phyloP scores from a whole-genome alignment of 805 yeast species.

The Candida khao-thaluensis region DNA sequence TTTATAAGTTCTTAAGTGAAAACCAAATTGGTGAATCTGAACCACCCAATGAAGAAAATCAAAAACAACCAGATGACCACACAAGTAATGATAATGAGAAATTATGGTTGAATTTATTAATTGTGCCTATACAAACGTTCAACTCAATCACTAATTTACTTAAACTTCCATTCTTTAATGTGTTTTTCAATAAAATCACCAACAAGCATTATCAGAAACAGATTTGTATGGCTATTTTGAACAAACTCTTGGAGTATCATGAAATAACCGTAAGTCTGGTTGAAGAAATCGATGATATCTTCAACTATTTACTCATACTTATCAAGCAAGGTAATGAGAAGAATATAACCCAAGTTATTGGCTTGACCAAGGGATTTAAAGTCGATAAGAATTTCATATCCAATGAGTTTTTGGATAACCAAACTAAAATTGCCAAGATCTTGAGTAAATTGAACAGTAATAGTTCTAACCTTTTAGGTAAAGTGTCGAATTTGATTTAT shows the following conservation, averaged over 20 bases:
- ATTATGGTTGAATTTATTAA: slow-evolving; percentile 46
- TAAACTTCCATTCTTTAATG: slow-evolving; percentile 48
- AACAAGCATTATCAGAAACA: slow-evolving; percentile 50
- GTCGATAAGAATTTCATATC: slow-evolving; percentile 26
- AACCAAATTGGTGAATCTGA: background rate
- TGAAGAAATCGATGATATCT: slow-evolving; percentile 45
- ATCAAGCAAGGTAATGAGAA: slow-evolving; percentile 38
- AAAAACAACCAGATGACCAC: background rate
- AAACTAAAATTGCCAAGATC: slow-evolving; percentile 66
- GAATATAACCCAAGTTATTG: slow-evolving; percentile 40
- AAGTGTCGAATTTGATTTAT: slow-evolving; percentile 32
- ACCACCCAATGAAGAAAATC: slow-evolving; percentile 1
- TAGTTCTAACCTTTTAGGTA: slow-evolving; percentile 36
- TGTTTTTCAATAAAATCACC: slow-evolving; percentile 52
- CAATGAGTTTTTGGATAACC: slow-evolving; percentile 43
- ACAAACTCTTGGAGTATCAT: slow-evolving; percentile 45
- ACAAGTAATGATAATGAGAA: slow-evolving; percentile 19
- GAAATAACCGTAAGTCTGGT: slow-evolving; percentile 32
- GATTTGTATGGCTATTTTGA: slow-evolving; percentile 61
- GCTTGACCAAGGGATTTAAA: slow-evolving; percentile 34
- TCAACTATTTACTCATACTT: slow-evolving; percentile 56
- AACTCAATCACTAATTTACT: slow-evolving; percentile 40
- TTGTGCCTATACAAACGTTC: slow-evolving; percentile 49
- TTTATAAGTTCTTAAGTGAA: slow-evolving; percentile 54
- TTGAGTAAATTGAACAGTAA: slow-evolving; percentile 55